phyloP scores from a whole-genome alignment of 73 alveolate genomes.

The Paramecium pentaurelia region DNA sequence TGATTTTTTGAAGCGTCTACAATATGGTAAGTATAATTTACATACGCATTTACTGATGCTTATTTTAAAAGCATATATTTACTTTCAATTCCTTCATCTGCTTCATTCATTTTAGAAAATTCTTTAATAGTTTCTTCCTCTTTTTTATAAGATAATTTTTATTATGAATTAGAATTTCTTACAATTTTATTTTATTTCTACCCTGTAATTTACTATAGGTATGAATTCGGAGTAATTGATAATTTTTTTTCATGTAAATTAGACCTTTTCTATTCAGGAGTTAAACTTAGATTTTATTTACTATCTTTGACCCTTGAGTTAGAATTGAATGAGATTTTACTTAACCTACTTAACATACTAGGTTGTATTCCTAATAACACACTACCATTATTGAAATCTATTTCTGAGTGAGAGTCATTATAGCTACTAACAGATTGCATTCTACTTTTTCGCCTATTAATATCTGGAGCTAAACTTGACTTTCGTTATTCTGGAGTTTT shows the following conservation, averaged over 20 bases:
- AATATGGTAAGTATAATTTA: background rate
- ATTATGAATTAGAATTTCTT: background rate
- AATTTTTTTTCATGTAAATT: background rate
- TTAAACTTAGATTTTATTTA: background rate
- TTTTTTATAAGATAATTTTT: background rate
- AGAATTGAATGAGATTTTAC: background rate
- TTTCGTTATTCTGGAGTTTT: conserved; percentile 34
- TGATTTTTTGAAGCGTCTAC: background rate
- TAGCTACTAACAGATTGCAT: conserved; percentile 12
- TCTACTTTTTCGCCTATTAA: conserved; percentile 10
- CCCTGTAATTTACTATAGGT: background rate
- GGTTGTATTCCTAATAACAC: conserved; percentile 22
- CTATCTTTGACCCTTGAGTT: background rate
- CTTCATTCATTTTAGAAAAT: conserved; percentile 26
- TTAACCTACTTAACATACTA: conserved; percentile 42
- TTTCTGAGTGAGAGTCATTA: conserved; percentile 22
- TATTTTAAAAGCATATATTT: conserved; percentile 1
- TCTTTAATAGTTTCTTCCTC: conserved; percentile 35
- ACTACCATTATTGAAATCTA: conserved; percentile 13
- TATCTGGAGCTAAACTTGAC: background rate
- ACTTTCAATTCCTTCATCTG: background rate
- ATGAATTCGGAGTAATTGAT: background rate
- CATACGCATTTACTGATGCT: conserved; percentile 16
- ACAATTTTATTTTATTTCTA: background rate
- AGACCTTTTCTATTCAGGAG: background rate